phyloP scores from a whole-genome alignment of 2,329 filamentous ascomycete species.

The Diplodia intermedia region DNA sequence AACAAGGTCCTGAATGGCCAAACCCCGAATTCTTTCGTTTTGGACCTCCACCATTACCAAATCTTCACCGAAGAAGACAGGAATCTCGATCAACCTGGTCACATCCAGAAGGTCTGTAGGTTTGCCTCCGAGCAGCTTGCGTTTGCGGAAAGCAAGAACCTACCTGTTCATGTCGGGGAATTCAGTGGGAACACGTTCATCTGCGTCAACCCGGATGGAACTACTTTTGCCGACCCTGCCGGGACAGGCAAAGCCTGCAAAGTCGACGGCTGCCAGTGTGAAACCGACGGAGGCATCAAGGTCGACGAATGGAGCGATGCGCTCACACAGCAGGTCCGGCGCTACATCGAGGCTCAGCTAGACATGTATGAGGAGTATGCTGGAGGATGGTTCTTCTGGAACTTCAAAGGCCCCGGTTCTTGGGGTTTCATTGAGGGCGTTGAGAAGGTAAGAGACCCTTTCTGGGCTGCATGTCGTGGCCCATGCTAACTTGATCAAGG shows the following conservation, averaged over 20 bases:
- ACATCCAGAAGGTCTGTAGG: conserved; percentile 53
- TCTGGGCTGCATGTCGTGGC: neutral
- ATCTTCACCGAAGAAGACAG: conserved; percentile 49
- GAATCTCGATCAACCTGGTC: conserved; percentile 47
- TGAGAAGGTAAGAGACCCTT: conserved; percentile 41
- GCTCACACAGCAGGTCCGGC: conserved; percentile 47
- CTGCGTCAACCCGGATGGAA: conserved; percentile 53
- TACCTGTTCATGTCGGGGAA: conserved; percentile 54
- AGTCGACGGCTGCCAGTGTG: conserved; percentile 49
- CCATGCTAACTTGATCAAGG: conserved; percentile 3
- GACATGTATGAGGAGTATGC: conserved; percentile 52
- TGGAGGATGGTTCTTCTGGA: conserved; percentile 55
- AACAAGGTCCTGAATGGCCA: conserved; percentile 55
- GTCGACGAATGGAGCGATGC: conserved; percentile 47
- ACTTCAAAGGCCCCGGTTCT: conserved; percentile 50
- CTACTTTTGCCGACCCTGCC: conserved; percentile 39
- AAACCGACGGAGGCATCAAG: conserved; percentile 42
- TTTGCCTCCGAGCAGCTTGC: conserved; percentile 62
- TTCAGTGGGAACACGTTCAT: conserved; percentile 54
- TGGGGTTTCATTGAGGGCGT: conserved; percentile 54
- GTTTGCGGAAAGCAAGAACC: conserved; percentile 46
- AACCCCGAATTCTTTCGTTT: conserved; percentile 63
- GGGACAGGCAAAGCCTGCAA: conserved; percentile 40
- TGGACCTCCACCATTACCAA: conserved; percentile 65
- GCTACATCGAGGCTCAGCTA: conserved; percentile 54